Evolutionary conservation across 2,329 filamentous ascomycete species (phyloP).

Genomic region (Chaetomium sp.): DNA sequence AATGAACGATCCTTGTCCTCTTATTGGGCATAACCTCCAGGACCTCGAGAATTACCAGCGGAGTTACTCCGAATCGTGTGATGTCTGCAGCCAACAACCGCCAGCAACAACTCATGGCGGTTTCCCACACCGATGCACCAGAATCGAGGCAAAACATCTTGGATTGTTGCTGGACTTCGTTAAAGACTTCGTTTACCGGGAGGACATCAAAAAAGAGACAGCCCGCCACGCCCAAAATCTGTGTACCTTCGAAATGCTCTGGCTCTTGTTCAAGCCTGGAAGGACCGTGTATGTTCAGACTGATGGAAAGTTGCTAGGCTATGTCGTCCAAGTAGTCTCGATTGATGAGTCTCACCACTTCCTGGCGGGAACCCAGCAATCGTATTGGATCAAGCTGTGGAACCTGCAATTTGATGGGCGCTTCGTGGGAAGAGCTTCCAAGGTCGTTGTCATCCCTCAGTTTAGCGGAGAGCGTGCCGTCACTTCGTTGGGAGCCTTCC

Average conservation of each 20-base stretch:
- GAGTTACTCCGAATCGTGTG: background rate
- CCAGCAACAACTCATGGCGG: too few species aligned
- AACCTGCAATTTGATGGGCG: background rate
- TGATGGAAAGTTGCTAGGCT: background rate
- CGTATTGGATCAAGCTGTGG: background rate
- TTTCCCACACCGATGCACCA: background rate
- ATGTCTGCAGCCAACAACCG: background rate
- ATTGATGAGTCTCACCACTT: background rate
- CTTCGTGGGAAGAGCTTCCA: background rate
- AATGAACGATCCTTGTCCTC: background rate
- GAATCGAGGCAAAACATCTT: background rate
- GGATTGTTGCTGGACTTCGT: background rate
- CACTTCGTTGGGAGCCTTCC: background rate
- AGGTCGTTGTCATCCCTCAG: background rate
- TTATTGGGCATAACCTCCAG: background rate
- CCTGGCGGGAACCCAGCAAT: background rate
- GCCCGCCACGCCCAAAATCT: background rate
- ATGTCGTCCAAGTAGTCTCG: background rate
- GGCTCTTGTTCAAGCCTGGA: background rate
- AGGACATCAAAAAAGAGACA: background rate
- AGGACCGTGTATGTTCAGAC: background rate
- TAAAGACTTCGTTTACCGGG: background rate
- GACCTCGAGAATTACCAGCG: background rate
- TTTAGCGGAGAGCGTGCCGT: background rate
- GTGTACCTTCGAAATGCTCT: background rate